Evolutionary conservation across 805 yeast species (phyloP), one percentile per base, ranked within the genome.

Genomic region (Saccharomycopsis sp.): DNA sequence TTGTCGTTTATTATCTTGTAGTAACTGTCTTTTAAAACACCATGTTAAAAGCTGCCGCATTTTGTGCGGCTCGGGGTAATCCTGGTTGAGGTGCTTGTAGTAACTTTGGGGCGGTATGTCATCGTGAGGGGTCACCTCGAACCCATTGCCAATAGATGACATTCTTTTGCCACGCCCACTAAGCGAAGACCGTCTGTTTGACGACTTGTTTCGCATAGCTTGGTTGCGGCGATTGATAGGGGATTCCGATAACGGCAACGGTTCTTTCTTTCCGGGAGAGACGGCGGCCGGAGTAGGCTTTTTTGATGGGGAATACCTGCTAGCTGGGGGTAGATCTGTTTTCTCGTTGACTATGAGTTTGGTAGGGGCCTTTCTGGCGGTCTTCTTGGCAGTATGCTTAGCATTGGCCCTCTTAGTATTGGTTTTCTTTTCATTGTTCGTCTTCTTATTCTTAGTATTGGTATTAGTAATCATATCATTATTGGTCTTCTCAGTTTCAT

Each of bases 61-160:
- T 62, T 83, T 76, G 64, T 84, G 86, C 1, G 92, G 90, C 54
- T 84, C 92, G 0, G 93, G 88, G 47, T 85, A 64, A 41, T 79
- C 77, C 3, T 74, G 68, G 62, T 86, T 87, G 35, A 87, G 69
- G 65, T 83, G 84, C 65, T 85, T 86, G 68, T 79, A 82, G 65
- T 82, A 82, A 56, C 83, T 84, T 8, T 71, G 64, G 0, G 75
- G 72, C 0, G 82, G 77, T 0, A 87, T 81, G 52, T 82, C 84
- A 0, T 77, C 74, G 67, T 87, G 92, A 1, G 92, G 92, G 34
- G 78, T 78, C 0, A 85, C 88, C 1, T 74, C 75, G 64, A 82
- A 82, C 1, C 92, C 93, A 65, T 85, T 86, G 1, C 92, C 91
- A 3, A 87, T 79, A 0, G 91, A 84, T 66, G 88, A 86, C 1